phyloP scores from a whole-genome alignment of 768 basidiomycete genomes.

The Grammothele lineata region DNA sequence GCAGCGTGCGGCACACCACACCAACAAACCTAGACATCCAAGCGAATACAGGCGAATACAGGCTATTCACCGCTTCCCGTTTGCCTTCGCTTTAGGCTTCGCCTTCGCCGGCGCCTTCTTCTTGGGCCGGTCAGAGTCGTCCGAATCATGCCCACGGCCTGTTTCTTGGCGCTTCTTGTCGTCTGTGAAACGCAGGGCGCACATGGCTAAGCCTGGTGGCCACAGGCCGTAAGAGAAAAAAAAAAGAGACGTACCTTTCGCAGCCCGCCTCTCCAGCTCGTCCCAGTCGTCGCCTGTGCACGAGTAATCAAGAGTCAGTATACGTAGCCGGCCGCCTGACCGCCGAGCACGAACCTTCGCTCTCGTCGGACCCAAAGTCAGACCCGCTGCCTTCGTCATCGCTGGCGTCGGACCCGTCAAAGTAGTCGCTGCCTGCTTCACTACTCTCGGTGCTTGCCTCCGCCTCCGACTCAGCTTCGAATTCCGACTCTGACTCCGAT shows the following conservation, averaged over 20 bases:
- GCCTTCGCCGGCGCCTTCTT: conserved; percentile 33
- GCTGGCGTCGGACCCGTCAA: conserved; percentile 43
- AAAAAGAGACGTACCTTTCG: conserved; percentile 62
- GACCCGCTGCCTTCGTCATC: conserved; percentile 63
- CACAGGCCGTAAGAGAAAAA: no score
- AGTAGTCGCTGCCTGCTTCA: conserved; percentile 51
- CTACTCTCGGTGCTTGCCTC: conserved; percentile 38
- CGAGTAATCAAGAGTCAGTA: not conserved
- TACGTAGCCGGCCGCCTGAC: not conserved
- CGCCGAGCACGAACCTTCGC: conserved; percentile 44
- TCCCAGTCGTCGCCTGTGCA: conserved; percentile 88
- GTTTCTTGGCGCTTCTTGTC: conserved; percentile 41
- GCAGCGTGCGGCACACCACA: no score
- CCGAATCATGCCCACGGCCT: conserved; percentile 32
- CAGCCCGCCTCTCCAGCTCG: conserved; percentile 87
- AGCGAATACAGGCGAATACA: no score
- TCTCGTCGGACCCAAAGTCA: conserved; percentile 56
- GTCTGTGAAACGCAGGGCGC: conserved; percentile 24
- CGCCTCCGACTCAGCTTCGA: conserved; percentile 46
- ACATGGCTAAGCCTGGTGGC: not conserved
- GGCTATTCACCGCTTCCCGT: conserved; percentile 24
- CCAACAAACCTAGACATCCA: no score
- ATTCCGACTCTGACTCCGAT: conserved; percentile 66
- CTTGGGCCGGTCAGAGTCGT: conserved; percentile 38
- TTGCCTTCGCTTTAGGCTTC: conserved; percentile 26